Evolutionary conservation across 192 early-diverging fungal species (phyloP).

Genomic region (Mortierella antarctica): DNA sequence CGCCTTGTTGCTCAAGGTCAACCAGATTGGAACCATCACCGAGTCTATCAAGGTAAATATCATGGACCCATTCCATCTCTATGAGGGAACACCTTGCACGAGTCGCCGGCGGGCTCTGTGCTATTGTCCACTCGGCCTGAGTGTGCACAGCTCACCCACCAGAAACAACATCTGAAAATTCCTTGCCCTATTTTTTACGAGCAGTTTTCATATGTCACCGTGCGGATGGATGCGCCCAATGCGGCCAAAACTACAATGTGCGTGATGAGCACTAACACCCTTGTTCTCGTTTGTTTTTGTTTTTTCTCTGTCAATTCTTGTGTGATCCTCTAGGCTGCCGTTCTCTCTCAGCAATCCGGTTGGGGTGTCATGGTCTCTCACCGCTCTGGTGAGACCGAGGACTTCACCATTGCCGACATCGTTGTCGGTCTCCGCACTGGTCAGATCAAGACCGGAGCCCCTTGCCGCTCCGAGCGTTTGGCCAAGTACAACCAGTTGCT

Average conservation of each 20-base stretch:
- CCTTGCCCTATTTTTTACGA: no score
- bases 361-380: constrained; percentile 99
- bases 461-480: constrained; percentile 92
- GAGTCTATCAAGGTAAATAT: constrained; percentile 80
- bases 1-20: constrained; percentile 96
- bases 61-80: background rate
- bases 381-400: constrained; percentile 98
- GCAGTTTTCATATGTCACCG: background rate
- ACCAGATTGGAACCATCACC: constrained; percentile 98
- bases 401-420: constrained; percentile 93
- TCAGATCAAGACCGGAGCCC: constrained; percentile 99
- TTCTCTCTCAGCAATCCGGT: constrained; percentile 81
- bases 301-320: background rate
- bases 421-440: constrained; percentile 94
- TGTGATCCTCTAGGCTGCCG: constrained; percentile 63
- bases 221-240: background rate
- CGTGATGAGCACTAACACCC: background rate
- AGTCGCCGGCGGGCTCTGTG: no score
- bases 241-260: background rate
- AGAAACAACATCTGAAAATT: no score
- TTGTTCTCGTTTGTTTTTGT: background rate
- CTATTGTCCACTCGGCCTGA: no score
- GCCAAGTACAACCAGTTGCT: constrained; percentile 99
- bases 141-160: no score
- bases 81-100: background rate